Evolutionary conservation across 75 land plant species (phyloP), one percentile per base, ranked within the genome.

Genomic region (Isoetes taiwanensis): DNA sequence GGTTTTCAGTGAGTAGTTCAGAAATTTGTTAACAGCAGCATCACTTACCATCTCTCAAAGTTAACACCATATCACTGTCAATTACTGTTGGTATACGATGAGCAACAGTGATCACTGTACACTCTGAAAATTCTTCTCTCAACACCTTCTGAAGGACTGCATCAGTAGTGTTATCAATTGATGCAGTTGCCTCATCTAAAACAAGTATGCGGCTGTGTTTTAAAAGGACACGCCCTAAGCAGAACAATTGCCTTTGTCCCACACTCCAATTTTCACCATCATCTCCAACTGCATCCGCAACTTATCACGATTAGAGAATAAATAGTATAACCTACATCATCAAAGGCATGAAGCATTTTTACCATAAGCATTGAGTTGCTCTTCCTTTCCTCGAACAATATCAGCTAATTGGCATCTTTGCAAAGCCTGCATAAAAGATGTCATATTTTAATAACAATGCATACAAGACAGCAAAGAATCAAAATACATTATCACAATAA

Each of bases 221-320:
- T 6, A 90, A 70, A 2, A 90, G 71, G 1, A 83, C 97, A 10
- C 97, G 64, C 0, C 97, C 91, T 17, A 90, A 76, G 63, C 93
- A 90, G 39, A 86, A 78, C 11, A 90, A 86, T 52, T 90, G 96
- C n/a, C 91, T 79, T 58, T 90, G 97, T 50, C 97, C 97, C 23
- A 61, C 86, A 41, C 97, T 90, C 97, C 97, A 90, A 40, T 90
- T 82, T 31, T 78, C 80, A 0, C 97, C 97, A 43, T 90, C 82
- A 27, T 85, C 91, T 21, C 72, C 67, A 34, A 90, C 91, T 90
- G 77, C 56, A 35, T 14, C 31, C n/a, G n/a, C n/a, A n/a, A n/a
- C n/a, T n/a, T n/a, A n/a, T n/a, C n/a, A n/a, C n/a, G n/a, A n/a
- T n/a, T n/a, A n/a, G n/a, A n/a, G n/a, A n/a, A n/a, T n/a, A n/a